Evolutionary conservation across 495 filamentous ascomycete genomes (phyloP).

Genomic region (Parmelia sp.): DNA sequence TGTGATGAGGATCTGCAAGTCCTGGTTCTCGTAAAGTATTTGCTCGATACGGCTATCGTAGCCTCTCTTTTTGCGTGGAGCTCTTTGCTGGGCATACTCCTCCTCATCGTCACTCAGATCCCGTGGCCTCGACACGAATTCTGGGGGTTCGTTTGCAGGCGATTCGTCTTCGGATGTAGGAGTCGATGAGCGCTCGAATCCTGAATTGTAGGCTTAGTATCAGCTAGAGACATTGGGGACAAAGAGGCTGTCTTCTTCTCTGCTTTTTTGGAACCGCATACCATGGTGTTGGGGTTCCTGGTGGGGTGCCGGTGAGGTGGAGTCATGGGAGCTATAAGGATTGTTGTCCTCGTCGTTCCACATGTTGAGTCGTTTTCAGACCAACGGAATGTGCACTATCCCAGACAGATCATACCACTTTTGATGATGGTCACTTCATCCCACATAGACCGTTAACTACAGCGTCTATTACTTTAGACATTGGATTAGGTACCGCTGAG

Average conservation of each 20-base stretch:
- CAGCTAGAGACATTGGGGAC: neutral
- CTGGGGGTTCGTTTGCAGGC: conserved; percentile 49
- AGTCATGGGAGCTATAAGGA: conserved; percentile 80
- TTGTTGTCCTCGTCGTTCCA: conserved; percentile 97
- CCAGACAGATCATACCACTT: neutral
- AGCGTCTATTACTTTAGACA: no score
- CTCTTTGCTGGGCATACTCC: conserved; percentile 40
- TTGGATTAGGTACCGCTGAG: no score
- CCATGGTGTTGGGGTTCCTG: conserved; percentile 53
- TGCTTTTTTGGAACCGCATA: conserved; percentile 29
- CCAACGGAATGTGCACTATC: neutral
- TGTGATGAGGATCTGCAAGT: conserved; percentile 79
- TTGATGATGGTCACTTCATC: neutral
- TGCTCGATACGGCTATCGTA: conserved; percentile 96
- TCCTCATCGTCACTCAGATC: conserved; percentile 60
- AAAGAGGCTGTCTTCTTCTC: neutral
- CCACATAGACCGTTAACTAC: neutral
- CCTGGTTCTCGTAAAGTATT: conserved; percentile 89
- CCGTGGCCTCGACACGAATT: conserved; percentile 49
- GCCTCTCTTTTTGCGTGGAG: conserved; percentile 64
- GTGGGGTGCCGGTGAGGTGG: conserved; percentile 40
- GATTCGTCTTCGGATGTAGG: conserved; percentile 43
- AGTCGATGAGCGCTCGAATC: conserved; percentile 40
- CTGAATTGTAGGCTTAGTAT: conserved; percentile 21
- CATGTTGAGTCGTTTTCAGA: conserved; percentile 33